Percentiles rank a stretch among this genome's conserved stretches.
These are phyloP conservation scores for Yamadazyma pseudoaaseri DNA, from an alignment of 1,139 yeast genomes.

Conservation along the genomic window DNA sequence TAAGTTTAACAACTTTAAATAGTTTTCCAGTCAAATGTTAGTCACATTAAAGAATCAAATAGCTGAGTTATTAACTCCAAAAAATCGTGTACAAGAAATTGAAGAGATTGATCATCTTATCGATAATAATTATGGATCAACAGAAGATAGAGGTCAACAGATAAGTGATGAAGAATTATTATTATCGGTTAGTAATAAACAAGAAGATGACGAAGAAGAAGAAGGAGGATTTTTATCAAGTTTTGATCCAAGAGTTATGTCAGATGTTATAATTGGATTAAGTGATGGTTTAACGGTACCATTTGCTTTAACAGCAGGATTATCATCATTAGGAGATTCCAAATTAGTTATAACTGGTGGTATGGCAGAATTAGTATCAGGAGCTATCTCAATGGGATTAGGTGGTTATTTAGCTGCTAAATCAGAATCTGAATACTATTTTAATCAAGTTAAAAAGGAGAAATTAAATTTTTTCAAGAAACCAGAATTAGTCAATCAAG, in stretches of 20 bases:
- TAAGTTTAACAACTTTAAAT: background rate
- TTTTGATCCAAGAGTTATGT: conserved; percentile 73
- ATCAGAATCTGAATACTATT: conserved; percentile 72
- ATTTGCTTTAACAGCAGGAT: conserved; percentile 80
- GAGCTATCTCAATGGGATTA: conserved; percentile 83
- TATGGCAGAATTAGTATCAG: conserved; percentile 79
- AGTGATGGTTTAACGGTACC: conserved; percentile 85
- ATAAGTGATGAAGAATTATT: conserved; percentile 41
- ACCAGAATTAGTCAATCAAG: conserved; percentile 60
- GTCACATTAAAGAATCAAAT: conserved; percentile 42
- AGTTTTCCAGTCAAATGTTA: conserved; percentile 19
- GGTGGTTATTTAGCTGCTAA: conserved; percentile 83
- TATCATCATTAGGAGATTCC: conserved; percentile 73
- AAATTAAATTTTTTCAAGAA: conserved; percentile 66
- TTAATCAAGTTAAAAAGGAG: conserved; percentile 68
- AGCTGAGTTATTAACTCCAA: conserved; percentile 20
- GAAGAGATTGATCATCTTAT: conserved; percentile 35
- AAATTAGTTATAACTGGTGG: conserved; percentile 82
- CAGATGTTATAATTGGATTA: conserved; percentile 75
- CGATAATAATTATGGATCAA: conserved; percentile 41
- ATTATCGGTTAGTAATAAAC: conserved; percentile 21
- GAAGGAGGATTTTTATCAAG: conserved; percentile 38
- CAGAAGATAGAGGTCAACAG: conserved; percentile 35
- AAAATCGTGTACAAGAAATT: conserved; percentile 30
- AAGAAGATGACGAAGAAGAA: conserved; percentile 22